Base-by-base conservation (phyloP, 768 basidiomycete species). In the Saitozyma podzolica region DNA sequence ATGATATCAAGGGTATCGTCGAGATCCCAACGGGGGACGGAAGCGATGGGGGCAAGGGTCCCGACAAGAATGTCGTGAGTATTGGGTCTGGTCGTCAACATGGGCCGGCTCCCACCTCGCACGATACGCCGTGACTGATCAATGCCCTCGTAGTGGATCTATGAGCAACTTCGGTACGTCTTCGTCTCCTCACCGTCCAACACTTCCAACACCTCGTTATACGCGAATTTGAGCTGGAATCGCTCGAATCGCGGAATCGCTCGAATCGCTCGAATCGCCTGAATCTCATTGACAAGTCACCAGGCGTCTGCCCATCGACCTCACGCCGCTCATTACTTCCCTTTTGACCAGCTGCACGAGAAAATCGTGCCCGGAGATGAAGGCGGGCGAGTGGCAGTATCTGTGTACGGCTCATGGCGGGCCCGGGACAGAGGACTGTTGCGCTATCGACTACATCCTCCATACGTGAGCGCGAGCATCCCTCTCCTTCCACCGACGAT, bases 311-410 rank as follows among this genome's bases (percentile, higher is more conserved):
- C 80, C 80, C 1, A 74, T 74, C 17, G 80, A 80, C 50, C 70
- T 80, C 8, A 78, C 78, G 1, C 71, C 77, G 0, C 72, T 80
- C 9, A 40, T 79, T 40, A 72, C 66, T 14, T 67, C 74, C 8
- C 71, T 80, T 10, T 55, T 80, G 7, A 52, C 58, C 4, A 59
- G 65, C 45, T 98, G 94, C 76, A 91, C 88, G 11, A 86, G 90
- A 45, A 80, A 84, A 42, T 86, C 88, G 9, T 99, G 95, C 82
- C 91, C 93, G 0, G 89, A 95, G 80, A 99, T 99, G 95, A 94
- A 94, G 79, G 93, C 94, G n/a, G 91, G 91, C 59, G 92, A 97
- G 82, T 97, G 95, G 95, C 84, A 91, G 39, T 98, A 96, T 80
- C 82, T 97, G 7, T 98, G 95, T 69, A 92, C 94, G 45, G 94